These are phyloP conservation scores for Waltergamsia citrina DNA, from an alignment of 2,329 filamentous ascomycete genomes.

Conservation along the genomic window DNA sequence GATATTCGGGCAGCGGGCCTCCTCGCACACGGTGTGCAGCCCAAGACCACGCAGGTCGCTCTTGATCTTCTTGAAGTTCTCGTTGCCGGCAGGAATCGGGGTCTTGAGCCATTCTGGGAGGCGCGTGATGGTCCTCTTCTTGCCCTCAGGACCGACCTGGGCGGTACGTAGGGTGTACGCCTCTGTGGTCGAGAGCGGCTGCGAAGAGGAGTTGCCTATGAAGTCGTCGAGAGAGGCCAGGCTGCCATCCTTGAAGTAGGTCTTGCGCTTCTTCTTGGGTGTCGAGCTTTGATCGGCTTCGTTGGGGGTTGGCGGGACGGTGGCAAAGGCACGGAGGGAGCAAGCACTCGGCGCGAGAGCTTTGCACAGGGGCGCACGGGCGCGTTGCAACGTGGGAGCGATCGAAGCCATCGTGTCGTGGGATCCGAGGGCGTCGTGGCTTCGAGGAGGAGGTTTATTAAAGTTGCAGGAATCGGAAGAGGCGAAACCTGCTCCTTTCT, in stretches of 20 bases:
- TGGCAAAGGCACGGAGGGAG: slow-evolving; percentile 28
- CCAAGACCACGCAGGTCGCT: slow-evolving; percentile 81
- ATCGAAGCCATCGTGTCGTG: slow-evolving; percentile 27
- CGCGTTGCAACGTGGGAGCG: slow-evolving; percentile 29
- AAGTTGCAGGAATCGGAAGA: background rate
- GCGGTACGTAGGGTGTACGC: slow-evolving; percentile 53
- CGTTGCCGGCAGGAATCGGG: slow-evolving; percentile 71
- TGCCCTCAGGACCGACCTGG: slow-evolving; percentile 53
- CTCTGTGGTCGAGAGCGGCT: slow-evolving; percentile 38
- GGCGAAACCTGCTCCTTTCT: background rate
- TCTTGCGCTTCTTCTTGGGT: slow-evolving; percentile 22
- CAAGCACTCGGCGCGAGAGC: slow-evolving; percentile 24
- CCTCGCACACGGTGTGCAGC: slow-evolving; percentile 94
- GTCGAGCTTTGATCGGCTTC: slow-evolving; percentile 12
- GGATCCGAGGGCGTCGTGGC: background rate
- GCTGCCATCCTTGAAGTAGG: slow-evolving; percentile 51
- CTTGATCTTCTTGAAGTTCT: slow-evolving; percentile 91
- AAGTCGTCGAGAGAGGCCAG: slow-evolving; percentile 52
- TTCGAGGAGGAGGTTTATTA: background rate
- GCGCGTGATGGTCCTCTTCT: slow-evolving; percentile 57
- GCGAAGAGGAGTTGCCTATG: slow-evolving; percentile 29
- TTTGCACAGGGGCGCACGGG: slow-evolving; percentile 30
- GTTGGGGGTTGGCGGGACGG: slow-evolving; percentile 27
- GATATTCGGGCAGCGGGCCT: slow-evolving; percentile 95
- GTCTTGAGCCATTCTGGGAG: slow-evolving; percentile 95